Evolutionary conservation across 257 asterid genomes (phyloP).

Genomic region (Nemophila menziesii): DNA sequence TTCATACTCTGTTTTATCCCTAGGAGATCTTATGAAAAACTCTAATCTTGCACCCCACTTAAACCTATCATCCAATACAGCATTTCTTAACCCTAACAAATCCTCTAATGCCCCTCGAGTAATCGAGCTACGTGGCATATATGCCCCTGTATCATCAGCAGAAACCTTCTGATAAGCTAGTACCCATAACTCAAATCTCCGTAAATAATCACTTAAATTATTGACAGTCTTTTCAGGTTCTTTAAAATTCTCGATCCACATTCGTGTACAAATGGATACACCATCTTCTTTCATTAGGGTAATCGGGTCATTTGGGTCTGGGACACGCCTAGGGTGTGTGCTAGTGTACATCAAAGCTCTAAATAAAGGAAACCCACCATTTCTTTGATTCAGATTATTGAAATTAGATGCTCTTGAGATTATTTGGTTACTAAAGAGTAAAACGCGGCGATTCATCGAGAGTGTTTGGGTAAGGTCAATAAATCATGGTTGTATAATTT

Average conservation of each 20-base stretch:
- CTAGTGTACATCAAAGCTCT: slow-evolving; percentile 35
- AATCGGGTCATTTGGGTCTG: slow-evolving; percentile 85
- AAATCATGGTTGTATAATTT: background rate
- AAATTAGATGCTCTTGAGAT: slow-evolving; percentile 27
- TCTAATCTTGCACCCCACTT: slow-evolving; percentile 96
- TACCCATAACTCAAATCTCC: slow-evolving; percentile 94
- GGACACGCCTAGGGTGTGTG: slow-evolving; percentile 36
- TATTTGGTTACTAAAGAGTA: slow-evolving; percentile 28
- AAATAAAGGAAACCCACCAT: slow-evolving; percentile 21
- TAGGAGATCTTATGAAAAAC: slow-evolving; percentile 73
- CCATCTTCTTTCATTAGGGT: slow-evolving; percentile 89
- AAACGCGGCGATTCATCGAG: slow-evolving; percentile 42
- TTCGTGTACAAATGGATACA: slow-evolving; percentile 56
- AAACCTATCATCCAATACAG: slow-evolving; percentile 68
- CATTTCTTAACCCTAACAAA: slow-evolving; percentile 68
- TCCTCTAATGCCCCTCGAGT: slow-evolving; percentile 75
- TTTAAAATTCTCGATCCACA: slow-evolving; percentile 81
- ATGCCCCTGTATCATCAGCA: slow-evolving; percentile 78
- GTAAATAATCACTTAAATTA: slow-evolving; percentile 57
- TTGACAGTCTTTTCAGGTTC: slow-evolving; percentile 52
- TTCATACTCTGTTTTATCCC: slow-evolving; percentile 80
- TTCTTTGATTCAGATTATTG: slow-evolving; percentile 13
- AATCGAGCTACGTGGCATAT: slow-evolving; percentile 66
- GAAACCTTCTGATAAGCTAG: slow-evolving; percentile 88
- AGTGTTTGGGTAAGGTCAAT: background rate